phyloP scores from a whole-genome alignment of 257 asterid species.

The Fraxinus excelsior region DNA sequence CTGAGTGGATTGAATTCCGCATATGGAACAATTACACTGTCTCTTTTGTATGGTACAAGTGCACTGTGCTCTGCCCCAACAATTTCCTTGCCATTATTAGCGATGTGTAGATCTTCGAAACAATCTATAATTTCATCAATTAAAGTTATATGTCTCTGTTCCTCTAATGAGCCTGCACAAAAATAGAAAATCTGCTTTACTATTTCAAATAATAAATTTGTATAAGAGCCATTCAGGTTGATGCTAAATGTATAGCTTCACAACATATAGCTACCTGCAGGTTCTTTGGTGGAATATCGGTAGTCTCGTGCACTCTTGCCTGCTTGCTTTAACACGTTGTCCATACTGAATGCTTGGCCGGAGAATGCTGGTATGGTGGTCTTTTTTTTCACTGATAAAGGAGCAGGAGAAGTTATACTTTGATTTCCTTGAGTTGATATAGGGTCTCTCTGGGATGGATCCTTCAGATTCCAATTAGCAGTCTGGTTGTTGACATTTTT shows the following conservation, averaged over 20 bases:
- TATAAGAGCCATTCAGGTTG: slow-evolving; percentile 18
- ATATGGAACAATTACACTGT: slow-evolving; percentile 59
- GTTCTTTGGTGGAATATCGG: slow-evolving; percentile 39
- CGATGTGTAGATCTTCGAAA: slow-evolving; percentile 48
- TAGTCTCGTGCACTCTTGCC: slow-evolving; percentile 29
- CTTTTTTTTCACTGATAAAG: slow-evolving; percentile 30
- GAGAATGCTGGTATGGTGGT: slow-evolving; percentile 35
- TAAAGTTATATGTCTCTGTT: slow-evolving; percentile 20
- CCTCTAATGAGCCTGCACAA: slow-evolving; percentile 53
- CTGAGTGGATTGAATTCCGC: slow-evolving; percentile 48
- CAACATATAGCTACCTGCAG: slow-evolving; percentile 46
- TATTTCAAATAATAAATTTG: slow-evolving; percentile 9
- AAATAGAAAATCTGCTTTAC: background rate
- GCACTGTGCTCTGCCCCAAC: slow-evolving; percentile 42
- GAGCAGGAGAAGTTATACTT: slow-evolving; percentile 30
- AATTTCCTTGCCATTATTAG: slow-evolving; percentile 30
- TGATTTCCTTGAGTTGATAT: slow-evolving; percentile 31
- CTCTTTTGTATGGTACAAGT: slow-evolving; percentile 69
- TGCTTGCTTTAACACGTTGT: slow-evolving; percentile 36
- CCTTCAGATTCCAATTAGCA: slow-evolving; percentile 35
- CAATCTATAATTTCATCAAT: slow-evolving; percentile 46
- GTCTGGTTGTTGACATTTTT: slow-evolving; percentile 31
- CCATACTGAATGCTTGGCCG: slow-evolving; percentile 31
- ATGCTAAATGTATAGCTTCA: slow-evolving; percentile 12
- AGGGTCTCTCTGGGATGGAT: slow-evolving; percentile 30